Percentiles rank a stretch among this genome's conserved stretches.
Conservation (phyloP, 2,329 filamentous ascomycete species). For the Ceratocystiopsis minuta region DNA sequence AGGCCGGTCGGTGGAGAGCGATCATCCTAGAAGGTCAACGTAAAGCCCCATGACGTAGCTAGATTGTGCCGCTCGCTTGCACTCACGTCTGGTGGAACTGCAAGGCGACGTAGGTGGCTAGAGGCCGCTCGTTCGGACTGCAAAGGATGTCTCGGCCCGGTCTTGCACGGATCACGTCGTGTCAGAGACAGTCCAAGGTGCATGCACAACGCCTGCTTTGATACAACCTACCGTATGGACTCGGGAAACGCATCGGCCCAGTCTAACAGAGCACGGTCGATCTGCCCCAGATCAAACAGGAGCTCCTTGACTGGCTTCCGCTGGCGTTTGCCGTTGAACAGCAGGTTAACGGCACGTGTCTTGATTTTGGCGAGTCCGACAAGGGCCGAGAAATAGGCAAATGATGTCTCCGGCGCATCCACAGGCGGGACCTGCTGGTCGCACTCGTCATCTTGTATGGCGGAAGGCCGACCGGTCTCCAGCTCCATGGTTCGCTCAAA, state of each 20-base stretch:
- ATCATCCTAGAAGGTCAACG: neutral
- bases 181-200: no score
- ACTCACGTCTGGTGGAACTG: conserved; percentile 4
- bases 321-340: neutral
- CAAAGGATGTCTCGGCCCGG: conserved; percentile 4
- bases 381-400: conserved; percentile 3
- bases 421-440: neutral
- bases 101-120: conserved; percentile 3
- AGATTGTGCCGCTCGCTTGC: no score
- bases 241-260: conserved; percentile 5
- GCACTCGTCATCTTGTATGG: conserved; percentile 4
- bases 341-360: neutral
- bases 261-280: conserved; percentile 4
- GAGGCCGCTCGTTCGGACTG: conserved; percentile 1
- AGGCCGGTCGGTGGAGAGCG: conserved; percentile 3
- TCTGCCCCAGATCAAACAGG: conserved; percentile 2
- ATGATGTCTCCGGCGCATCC: neutral
- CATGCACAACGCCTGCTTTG: neutral
- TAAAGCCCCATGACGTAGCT: neutral
- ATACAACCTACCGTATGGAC: neutral
- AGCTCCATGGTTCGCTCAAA: conserved; percentile 5
- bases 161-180: neutral
- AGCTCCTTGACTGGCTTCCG: conserved; percentile 1
- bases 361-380: conserved; percentile 2
- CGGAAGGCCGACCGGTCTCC: conserved; percentile 4